These are phyloP conservation scores for Alternaria sp. DNA, from an alignment of 2,329 filamentous ascomycete genomes.

Conservation along the genomic window DNA sequence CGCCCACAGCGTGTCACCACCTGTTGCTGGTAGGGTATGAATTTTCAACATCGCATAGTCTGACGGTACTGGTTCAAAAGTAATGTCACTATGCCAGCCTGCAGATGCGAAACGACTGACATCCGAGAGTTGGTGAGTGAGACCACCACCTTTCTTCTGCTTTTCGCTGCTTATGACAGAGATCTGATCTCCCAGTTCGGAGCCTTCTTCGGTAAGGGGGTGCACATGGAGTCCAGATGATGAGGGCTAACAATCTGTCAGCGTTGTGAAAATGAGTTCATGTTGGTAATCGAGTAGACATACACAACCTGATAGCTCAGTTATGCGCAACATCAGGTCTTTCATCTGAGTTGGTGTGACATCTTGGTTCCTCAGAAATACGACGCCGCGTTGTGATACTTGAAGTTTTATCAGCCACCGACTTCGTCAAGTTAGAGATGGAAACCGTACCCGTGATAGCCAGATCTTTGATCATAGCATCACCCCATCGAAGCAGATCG, in stretches of 20 bases:
- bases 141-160: constrained; percentile 41
- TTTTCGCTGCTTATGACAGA: constrained; percentile 51
- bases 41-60: constrained; percentile 52
- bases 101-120: constrained; percentile 52
- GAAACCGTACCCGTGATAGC: constrained; percentile 64
- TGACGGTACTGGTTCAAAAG: constrained; percentile 53
- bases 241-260: constrained; percentile 28
- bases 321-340: constrained; percentile 67
- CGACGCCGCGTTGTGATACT: constrained; percentile 75
- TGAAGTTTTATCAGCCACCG: background rate
- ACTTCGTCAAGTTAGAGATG: background rate
- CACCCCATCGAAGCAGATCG: constrained; percentile 44
- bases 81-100: constrained; percentile 62
- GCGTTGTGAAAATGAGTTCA: background rate
- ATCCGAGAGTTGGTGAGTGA: constrained; percentile 54
- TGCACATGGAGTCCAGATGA: constrained; percentile 41
- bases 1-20: constrained; percentile 50
- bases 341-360: constrained; percentile 68
- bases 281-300: constrained; percentile 54
- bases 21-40: constrained; percentile 45
- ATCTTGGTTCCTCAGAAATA: constrained; percentile 72
- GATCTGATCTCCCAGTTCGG: constrained; percentile 50
- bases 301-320: constrained; percentile 63
- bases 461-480: constrained; percentile 51
- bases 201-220: constrained; percentile 57